Conservation (phyloP, 129 eudicot species). For the Artemisia annua region DNA sequence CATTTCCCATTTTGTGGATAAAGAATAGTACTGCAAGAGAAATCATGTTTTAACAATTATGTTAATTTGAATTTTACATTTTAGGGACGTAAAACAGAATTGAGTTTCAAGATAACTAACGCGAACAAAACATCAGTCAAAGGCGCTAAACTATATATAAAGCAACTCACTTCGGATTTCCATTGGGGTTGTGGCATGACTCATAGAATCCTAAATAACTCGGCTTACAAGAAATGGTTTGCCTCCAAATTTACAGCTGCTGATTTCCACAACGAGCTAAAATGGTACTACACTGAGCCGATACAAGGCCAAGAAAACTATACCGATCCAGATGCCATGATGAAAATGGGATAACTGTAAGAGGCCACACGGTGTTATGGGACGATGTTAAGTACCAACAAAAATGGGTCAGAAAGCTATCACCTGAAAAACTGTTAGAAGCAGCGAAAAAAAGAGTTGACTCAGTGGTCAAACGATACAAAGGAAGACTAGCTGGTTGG, state of each 20-base stretch:
- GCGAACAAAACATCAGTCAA: conserved; percentile 31
- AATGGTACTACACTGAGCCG: conserved; percentile 39
- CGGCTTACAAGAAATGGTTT: conserved; percentile 43
- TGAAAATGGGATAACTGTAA: conserved; percentile 48
- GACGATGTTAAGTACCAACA: conserved; percentile 53
- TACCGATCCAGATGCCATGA: conserved; percentile 46
- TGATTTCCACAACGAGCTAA: conserved; percentile 46
- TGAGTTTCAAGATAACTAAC: conserved; percentile 31
- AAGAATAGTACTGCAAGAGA: too few relatives aligned
- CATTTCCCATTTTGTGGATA: too few relatives aligned
- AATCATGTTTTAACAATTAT: too few relatives aligned
- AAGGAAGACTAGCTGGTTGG: conserved; percentile 57
- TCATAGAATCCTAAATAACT: conserved; percentile 38
- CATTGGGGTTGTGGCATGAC: conserved; percentile 52
- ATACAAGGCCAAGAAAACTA: conserved; percentile 39
- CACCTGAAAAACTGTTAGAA: conserved; percentile 25
- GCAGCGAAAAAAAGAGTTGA: conserved; percentile 44
- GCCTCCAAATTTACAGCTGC: conserved; percentile 44
- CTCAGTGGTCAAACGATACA: conserved; percentile 49
- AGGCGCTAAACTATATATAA: conserved; percentile 32
- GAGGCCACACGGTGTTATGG: conserved; percentile 92
- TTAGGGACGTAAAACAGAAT: conserved; percentile 40
- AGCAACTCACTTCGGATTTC: conserved; percentile 39
- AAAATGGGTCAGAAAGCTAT: conserved; percentile 45
- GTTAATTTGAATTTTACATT: not conserved